phyloP scores from a whole-genome alignment of 1,284 basidiomycete species.

The Ustilago sp. region DNA sequence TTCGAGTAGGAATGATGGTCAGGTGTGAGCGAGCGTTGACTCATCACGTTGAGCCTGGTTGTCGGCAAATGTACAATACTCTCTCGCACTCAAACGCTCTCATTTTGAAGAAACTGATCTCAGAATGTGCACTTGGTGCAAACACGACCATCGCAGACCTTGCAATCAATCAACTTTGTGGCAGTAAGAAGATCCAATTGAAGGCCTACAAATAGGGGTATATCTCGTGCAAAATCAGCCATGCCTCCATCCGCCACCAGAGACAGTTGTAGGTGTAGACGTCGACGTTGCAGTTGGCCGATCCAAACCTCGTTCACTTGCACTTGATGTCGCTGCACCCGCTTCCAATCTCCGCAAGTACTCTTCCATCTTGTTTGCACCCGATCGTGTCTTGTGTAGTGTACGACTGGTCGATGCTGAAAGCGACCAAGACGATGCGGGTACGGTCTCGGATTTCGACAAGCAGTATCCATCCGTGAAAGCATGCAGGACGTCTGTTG shows the following conservation, averaged over 20 bases:
- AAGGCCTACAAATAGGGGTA: neutral
- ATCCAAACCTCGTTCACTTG: neutral
- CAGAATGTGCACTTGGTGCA: neutral
- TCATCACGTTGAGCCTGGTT: neutral
- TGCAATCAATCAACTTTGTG: neutral
- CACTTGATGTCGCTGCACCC: neutral
- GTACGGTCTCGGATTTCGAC: neutral
- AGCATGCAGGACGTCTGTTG: conserved; percentile 1
- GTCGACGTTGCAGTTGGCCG: conserved; percentile 11
- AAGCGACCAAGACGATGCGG: neutral
- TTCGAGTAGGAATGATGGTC: neutral
- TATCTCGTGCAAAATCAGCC: neutral
- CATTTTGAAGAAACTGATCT: neutral
- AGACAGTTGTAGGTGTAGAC: conserved; percentile 15
- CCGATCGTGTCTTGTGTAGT: conserved; percentile 37
- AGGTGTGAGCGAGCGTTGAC: neutral
- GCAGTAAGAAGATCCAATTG: neutral
- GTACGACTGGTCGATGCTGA: conserved; percentile 21
- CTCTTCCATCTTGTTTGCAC: conserved; percentile 49
- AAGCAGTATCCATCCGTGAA: neutral
- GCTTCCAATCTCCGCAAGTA: conserved; percentile 35
- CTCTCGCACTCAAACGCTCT: neutral
- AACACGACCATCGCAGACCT: neutral
- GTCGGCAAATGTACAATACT: neutral
- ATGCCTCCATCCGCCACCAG: neutral